Evolutionary conservation across 2,329 filamentous ascomycete genomes (phyloP).

Genomic region (Chaetomium globosum): DNA sequence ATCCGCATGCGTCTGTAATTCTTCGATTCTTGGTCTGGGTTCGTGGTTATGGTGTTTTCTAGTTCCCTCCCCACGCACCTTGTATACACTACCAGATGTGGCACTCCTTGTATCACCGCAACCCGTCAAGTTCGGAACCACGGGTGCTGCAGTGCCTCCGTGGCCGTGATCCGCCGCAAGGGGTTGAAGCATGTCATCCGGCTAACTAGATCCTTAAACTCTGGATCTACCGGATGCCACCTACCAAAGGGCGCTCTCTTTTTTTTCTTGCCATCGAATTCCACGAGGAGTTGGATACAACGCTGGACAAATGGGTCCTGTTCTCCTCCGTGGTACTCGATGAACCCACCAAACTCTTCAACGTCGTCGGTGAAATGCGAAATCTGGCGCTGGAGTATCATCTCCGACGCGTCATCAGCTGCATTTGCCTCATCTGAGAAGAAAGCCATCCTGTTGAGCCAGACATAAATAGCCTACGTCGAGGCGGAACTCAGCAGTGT

Average conservation of each 20-base stretch:
- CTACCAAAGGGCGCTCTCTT: conserved; percentile 9
- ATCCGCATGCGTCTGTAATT: background rate
- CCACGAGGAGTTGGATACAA: background rate
- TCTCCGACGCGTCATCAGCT: conserved; percentile 20
- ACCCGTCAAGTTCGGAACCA: conserved; percentile 1
- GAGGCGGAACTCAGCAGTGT: background rate
- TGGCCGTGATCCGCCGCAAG: conserved; percentile 19
- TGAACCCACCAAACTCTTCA: conserved; percentile 18
- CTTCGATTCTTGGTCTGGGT: background rate
- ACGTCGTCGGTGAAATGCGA: conserved; percentile 9
- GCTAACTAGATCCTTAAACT: conserved; percentile 21
- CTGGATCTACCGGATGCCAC: conserved; percentile 20
- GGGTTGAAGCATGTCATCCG: conserved; percentile 24
- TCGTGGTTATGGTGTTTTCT: background rate
- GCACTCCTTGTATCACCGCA: background rate
- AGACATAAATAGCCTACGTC: conserved; percentile 23
- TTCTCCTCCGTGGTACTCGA: conserved; percentile 22
- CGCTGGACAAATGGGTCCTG: conserved; percentile 18
- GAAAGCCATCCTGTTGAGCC: conserved; percentile 17
- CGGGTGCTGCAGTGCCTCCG: conserved; percentile 23
- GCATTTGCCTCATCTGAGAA: conserved; percentile 21
- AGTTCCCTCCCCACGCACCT: background rate
- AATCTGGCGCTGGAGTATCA: conserved; percentile 22
- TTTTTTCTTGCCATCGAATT: conserved; percentile 6
- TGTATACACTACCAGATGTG: background rate